Base-by-base conservation (phyloP, 192 early-diverging fungal species). In the Fimicolochytrium jonesii region DNA sequence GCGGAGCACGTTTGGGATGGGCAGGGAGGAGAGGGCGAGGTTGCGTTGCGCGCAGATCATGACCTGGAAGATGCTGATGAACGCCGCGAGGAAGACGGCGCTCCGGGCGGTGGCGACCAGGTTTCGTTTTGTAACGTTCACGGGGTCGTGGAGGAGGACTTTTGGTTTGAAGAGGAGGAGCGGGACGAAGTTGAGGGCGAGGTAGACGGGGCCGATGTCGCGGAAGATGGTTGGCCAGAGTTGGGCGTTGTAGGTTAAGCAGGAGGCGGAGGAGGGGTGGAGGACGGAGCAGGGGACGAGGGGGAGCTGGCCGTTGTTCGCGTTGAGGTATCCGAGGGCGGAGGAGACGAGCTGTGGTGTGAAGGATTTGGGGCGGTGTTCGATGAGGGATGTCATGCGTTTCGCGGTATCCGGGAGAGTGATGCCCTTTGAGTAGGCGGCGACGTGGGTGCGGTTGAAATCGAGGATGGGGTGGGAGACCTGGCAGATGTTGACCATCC, bases 111-210 rank as follows among this genome's bases (percentile, higher is more conserved):
- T 67, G 23, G 43, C 11, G 6, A 17, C 26, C 39, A 46, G 3
- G 4, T 43, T 43, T 1, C 43, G 54, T 32, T 32, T 33, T 3
- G 49, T 28, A 15, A 71, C 3, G 28, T 22, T 18, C 18, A 18
- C 11, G 22, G 47, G 47, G 0, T 34, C 26, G 55, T 9, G 6
- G 31, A 32, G 28, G 5, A 92, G 73, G 37, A 69, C 59, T 33
- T 80, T 70, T 5, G 73, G 58, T 60, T 86, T 77, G 34, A 92
- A 70, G 10, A 87, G 59, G 9, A 92, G 36, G 71, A 89, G 71
- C 0, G 90, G 87, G 0, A 90, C 87, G 68, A 86, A 77, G 56
- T 92, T 87, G 45, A 92, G 71, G 6, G 87, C 80, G 2, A 78
- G 81, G 64, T 92, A 89, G 10, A 79, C 52, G 76, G 87, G 76